Evolutionary conservation across 805 yeast species (phyloP).

Genomic region (Hanseniaspora meyeri): DNA sequence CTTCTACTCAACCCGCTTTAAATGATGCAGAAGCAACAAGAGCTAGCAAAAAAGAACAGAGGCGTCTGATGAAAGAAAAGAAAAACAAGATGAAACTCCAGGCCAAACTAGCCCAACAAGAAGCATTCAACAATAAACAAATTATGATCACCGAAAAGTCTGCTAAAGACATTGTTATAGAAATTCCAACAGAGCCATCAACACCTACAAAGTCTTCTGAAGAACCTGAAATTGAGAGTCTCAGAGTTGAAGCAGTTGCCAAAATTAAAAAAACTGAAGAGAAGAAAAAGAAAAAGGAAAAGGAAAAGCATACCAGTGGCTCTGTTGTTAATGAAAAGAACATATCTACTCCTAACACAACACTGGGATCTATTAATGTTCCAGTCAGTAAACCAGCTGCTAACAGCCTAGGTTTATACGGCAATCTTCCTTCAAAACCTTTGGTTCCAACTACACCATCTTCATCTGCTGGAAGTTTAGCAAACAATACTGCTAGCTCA

Average conservation of each 20-base stretch:
- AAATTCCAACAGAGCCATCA: neutral
- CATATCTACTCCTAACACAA: slow-evolving; percentile 7
- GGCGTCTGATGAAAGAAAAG: slow-evolving; percentile 28
- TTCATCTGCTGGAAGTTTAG: neutral
- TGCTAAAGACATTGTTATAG: slow-evolving; percentile 9
- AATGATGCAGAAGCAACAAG: slow-evolving; percentile 19
- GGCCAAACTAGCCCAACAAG: slow-evolving; percentile 21
- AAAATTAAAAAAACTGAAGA: slow-evolving; percentile 7
- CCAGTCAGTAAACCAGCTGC: neutral
- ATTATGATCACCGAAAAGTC: slow-evolving; percentile 14
- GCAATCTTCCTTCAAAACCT: slow-evolving; percentile 2
- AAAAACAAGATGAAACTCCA: slow-evolving; percentile 28
- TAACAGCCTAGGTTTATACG: neutral
- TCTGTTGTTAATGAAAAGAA: slow-evolving; percentile 1
- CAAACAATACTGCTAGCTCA: neutral
- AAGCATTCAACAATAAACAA: slow-evolving; percentile 12
- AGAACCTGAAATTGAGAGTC: neutral
- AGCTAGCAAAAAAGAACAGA: slow-evolving; percentile 26
- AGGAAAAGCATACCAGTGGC: neutral
- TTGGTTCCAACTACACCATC: neutral
- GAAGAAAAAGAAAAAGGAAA: neutral
- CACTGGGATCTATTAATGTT: neutral
- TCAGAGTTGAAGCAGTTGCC: slow-evolving; percentile 10
- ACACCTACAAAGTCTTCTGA: neutral
- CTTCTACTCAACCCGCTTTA: neutral